Conservation (phyloP, 2,329 filamentous ascomycete species). For the Alternaria ventricosa region DNA sequence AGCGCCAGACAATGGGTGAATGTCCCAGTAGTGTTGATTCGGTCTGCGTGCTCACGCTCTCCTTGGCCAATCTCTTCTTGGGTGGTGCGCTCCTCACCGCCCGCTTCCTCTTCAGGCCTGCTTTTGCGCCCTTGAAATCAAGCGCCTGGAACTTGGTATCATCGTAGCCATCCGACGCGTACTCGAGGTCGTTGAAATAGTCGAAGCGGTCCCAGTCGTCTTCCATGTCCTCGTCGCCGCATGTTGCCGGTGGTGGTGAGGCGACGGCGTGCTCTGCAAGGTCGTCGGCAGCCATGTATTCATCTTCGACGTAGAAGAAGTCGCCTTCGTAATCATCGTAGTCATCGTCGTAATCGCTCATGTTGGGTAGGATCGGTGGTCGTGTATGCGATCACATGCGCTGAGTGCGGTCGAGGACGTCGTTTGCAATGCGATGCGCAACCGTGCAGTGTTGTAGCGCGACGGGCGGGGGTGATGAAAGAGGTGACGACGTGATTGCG, state of each 20-base stretch:
- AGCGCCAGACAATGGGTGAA: constrained; percentile 45
- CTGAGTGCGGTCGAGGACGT: neutral
- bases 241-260: constrained; percentile 48
- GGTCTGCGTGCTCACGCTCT: neutral
- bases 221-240: constrained; percentile 38
- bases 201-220: constrained; percentile 57
- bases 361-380: constrained; percentile 23
- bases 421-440: neutral
- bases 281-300: constrained; percentile 53
- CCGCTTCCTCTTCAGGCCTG: constrained; percentile 42
- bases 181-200: constrained; percentile 58
- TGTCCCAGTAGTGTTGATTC: constrained; percentile 21
- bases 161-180: constrained; percentile 56
- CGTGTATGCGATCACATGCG: constrained; percentile 6
- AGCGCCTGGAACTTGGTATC: constrained; percentile 46
- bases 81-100: constrained; percentile 13
- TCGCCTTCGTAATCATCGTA: constrained; percentile 50
- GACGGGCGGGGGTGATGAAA: neutral
- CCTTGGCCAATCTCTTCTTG: constrained; percentile 35
- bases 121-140: constrained; percentile 25
- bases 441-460: neutral
- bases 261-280: constrained; percentile 57
- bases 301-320: constrained; percentile 57
- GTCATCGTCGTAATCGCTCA: constrained; percentile 53
- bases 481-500: neutral